Percentiles rank a stretch among this genome's conserved stretches.
phyloP scores from a whole-genome alignment of 1,284 basidiomycete genomes.

The Cryptococcus sp. region DNA sequence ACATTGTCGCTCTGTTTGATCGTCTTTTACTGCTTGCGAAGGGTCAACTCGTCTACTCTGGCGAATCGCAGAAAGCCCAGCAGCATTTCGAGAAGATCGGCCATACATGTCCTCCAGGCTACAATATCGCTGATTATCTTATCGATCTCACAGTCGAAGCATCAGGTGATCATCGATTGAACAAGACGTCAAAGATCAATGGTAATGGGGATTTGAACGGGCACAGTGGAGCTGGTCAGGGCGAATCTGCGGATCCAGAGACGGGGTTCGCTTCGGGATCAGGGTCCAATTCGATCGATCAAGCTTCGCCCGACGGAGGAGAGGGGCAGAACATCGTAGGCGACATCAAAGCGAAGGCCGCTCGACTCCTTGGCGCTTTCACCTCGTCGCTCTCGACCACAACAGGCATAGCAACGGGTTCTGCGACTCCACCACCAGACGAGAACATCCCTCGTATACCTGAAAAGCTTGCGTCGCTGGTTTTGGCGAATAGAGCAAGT shows the following conservation, averaged over 20 bases:
- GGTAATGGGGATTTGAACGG: conserved; percentile 15
- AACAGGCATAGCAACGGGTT: neutral
- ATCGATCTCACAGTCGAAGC: conserved; percentile 88
- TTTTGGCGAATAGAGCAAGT: conserved; percentile 70
- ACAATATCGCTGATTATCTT: conserved; percentile 93
- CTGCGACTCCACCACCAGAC: conserved; percentile 44
- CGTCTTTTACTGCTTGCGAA: conserved; percentile 81
- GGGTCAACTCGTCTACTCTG: conserved; percentile 81
- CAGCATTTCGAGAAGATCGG: conserved; percentile 79
- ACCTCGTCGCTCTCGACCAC: conserved; percentile 22
- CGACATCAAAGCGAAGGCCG: conserved; percentile 69
- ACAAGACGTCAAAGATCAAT: conserved; percentile 37
- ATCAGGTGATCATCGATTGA: conserved; percentile 46
- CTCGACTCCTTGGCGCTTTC: conserved; percentile 71
- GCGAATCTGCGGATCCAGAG: conserved; percentile 17
- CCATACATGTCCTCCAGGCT: conserved; percentile 85
- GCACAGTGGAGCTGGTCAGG: neutral
- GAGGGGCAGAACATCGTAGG: conserved; percentile 13
- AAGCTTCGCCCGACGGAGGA: neutral
- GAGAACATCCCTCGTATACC: conserved; percentile 56
- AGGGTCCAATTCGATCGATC: conserved; percentile 2
- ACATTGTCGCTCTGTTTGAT: conserved; percentile 94
- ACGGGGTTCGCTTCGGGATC: conserved; percentile 17
- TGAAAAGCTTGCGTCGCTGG: conserved; percentile 71
- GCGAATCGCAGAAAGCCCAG: conserved; percentile 71